A percentile compares a stretch with the other conserved stretches of the same genome.
Conservation (phyloP, 768 basidiomycete species). For the Hygrocybe coccinea region DNA sequence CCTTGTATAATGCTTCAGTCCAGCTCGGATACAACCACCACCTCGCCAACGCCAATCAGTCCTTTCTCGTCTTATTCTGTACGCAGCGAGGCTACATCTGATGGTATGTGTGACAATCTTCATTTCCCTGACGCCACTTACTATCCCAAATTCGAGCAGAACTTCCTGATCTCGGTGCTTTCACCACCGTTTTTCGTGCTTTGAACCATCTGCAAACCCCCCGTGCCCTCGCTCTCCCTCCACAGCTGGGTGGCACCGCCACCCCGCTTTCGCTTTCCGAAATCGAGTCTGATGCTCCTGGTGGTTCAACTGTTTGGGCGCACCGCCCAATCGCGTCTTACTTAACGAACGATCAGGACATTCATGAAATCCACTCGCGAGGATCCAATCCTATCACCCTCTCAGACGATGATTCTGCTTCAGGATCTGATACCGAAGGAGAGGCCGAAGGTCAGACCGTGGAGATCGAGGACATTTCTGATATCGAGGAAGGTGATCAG, state of each 20-base stretch:
- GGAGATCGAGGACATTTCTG: constrained; percentile 9
- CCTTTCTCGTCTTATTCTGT: constrained; percentile 14
- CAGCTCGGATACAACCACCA: constrained; percentile 5
- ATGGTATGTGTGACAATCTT: constrained; percentile 1
- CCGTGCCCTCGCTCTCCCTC: not conserved
- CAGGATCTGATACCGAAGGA: constrained; percentile 10
- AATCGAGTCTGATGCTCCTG: not conserved
- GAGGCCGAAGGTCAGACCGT: constrained; percentile 5
- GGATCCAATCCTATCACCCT: not conserved
- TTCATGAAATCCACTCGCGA: not conserved
- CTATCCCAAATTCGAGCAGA: constrained; percentile 1
- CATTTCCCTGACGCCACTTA: not conserved
- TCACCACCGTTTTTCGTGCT: constrained; percentile 7
- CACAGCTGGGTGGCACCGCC: not conserved
- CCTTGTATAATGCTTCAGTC: constrained; percentile 7
- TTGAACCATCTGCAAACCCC: constrained; percentile 5
- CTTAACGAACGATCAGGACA: not conserved
- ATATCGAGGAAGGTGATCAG: constrained; percentile 5
- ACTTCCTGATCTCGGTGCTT: constrained; percentile 10
- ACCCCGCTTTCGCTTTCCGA: not conserved
- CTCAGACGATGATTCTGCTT: not conserved
- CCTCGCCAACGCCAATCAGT: constrained; percentile 13
- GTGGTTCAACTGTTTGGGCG: constrained; percentile 4
- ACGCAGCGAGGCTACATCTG: constrained; percentile 10
- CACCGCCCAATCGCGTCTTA: constrained; percentile 9